These are phyloP conservation scores for Gossypium davidsonii DNA, from an alignment of 441 rosid genomes.

Conservation along the genomic window DNA sequence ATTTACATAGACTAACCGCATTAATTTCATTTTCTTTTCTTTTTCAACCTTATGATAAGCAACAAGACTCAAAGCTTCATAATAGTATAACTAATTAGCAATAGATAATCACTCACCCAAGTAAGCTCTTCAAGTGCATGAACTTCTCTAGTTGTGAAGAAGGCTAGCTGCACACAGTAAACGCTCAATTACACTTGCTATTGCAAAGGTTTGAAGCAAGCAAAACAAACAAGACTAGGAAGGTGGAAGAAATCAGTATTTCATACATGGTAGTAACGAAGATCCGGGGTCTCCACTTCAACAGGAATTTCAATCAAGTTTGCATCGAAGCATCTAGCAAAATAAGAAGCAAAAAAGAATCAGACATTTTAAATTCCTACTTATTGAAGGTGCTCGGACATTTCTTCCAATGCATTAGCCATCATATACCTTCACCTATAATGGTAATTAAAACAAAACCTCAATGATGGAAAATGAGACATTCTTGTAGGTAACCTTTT, in stretches of 20 bases:
- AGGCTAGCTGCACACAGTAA: slow-evolving; percentile 59
- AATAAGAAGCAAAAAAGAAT: neutral
- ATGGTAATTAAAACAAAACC: slow-evolving; percentile 5
- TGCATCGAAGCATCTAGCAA: slow-evolving; percentile 76
- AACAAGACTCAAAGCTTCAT: neutral
- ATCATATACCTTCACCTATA: neutral
- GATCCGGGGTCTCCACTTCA: slow-evolving; percentile 70
- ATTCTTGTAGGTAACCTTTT: neutral
- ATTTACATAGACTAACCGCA: neutral
- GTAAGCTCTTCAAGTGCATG: slow-evolving; percentile 81
- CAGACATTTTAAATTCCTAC: slow-evolving; percentile 1
- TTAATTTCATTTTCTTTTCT: neutral
- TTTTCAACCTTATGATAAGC: neutral
- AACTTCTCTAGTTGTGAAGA: slow-evolving; percentile 82
- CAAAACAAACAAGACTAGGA: slow-evolving; percentile 10
- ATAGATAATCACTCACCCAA: slow-evolving; percentile 55
- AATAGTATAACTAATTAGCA: neutral
- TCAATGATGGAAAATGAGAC: neutral
- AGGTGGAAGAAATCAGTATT: slow-evolving; percentile 12
- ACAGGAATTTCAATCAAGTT: slow-evolving; percentile 92
- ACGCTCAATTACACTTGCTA: slow-evolving; percentile 15
- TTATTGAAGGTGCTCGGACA: slow-evolving; percentile 1
- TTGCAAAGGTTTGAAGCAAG: slow-evolving; percentile 3
- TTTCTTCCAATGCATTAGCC: neutral
- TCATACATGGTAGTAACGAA: slow-evolving; percentile 76